Base-by-base conservation (phyloP, 2,329 filamentous ascomycete species). In the Blastomyces emzantsi region DNA sequence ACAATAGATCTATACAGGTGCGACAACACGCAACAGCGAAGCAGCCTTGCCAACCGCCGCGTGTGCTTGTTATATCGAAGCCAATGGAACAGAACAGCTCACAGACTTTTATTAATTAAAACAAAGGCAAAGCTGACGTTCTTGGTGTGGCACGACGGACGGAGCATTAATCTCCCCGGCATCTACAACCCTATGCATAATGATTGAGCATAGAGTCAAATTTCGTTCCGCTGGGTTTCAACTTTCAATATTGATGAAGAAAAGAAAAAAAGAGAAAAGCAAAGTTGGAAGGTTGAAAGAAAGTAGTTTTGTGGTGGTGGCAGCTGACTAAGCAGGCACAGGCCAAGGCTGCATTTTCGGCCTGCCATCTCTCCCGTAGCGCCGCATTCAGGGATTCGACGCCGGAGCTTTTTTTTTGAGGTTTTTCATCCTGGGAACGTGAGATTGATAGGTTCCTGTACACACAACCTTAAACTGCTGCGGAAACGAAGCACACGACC, bases 171-270 rank as follows among this genome's bases (percentile, higher is more conserved):
- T 81, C 78, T 81, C 71, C 79, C 79, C 78, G 79, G 76, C 74
- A 78, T 79, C 76, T 80, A 78, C 85, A 87, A 85, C 85, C 79
- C 81, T 74, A 80, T 78, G 79, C 81, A 82, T 78, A 71, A 71
- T 33, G 73, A 71, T 66, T 68, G 65, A 66, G 73, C 79, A 80
- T 73, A 74, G 77, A 78, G 83, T 83, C 84, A 85, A 85, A 85
- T 85, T 83, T 80, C 75, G 75, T 77, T 78, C 76, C 78, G 81
- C 81, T 73, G 66, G 66, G 73, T 73, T 70, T 70, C 77, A 85
- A 85, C 81, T 85, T 85, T 84, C 77, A 74, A 69, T 66, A 65
- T 67, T 75, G 71, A 72, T 72, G 71, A 74, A 75, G 74, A 75
- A 74, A 72, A 75, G 73, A 70, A 69, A 70, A 70, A 69, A 70